Percentiles rank a stretch among this genome's conserved stretches.
These are phyloP conservation scores for Alternaria dauci DNA, from an alignment of 2,329 filamentous ascomycete genomes.

Conservation along the genomic window DNA sequence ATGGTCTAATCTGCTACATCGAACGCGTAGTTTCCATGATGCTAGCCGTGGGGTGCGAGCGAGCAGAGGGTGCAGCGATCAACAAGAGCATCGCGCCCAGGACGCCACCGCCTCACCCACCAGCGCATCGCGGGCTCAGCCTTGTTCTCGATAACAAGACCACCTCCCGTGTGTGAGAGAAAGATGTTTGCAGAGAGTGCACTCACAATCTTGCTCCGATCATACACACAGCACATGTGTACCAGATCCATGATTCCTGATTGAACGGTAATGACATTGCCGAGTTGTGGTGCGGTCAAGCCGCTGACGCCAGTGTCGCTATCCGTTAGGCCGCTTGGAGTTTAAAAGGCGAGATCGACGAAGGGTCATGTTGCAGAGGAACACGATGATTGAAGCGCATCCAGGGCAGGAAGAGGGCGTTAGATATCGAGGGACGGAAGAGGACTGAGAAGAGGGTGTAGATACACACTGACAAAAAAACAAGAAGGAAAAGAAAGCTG, in stretches of 20 bases:
- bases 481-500: constrained; percentile 7
- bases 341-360: constrained; percentile 18
- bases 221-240: constrained; percentile 52
- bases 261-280: constrained; percentile 41
- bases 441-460: neutral
- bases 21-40: neutral
- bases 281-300: constrained; percentile 9
- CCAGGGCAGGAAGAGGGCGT: constrained; percentile 7
- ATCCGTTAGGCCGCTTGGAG: constrained; percentile 27
- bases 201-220: constrained; percentile 55
- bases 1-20: neutral
- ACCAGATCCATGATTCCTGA: constrained; percentile 60
- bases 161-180: neutral
- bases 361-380: constrained; percentile 31
- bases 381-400: constrained; percentile 4
- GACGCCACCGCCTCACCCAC: neutral
- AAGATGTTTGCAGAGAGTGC: neutral
- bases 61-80: neutral
- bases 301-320: constrained; percentile 7
- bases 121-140: constrained; percentile 5
- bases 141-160: constrained; percentile 2
- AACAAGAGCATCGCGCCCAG: neutral
- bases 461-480: neutral
- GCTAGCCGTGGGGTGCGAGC: neutral
- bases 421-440: neutral